These are phyloP conservation scores for Aphelidium insulamus DNA, from an alignment of 371 early-diverging fungal species.

Conservation along the genomic window DNA sequence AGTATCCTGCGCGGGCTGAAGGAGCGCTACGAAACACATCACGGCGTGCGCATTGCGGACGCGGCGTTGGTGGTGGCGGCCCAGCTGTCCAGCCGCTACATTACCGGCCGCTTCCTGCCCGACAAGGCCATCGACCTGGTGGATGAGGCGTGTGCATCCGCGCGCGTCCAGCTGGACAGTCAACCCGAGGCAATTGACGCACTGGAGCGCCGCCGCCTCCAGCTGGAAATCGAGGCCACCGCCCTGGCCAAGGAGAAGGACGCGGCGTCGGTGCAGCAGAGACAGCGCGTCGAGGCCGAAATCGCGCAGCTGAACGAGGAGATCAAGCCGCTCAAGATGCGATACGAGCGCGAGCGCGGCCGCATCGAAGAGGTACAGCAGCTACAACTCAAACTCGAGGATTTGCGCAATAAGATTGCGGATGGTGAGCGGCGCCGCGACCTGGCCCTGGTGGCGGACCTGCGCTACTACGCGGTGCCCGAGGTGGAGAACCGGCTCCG, in stretches of 20 bases:
- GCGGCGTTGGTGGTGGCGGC: constrained; percentile 54
- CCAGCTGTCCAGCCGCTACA: constrained; percentile 46
- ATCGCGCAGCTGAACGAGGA: constrained; percentile 58
- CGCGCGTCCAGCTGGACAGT: constrained; percentile 80
- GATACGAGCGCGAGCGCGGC: constrained; percentile 60
- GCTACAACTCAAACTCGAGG: constrained; percentile 67
- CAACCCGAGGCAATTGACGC: constrained; percentile 89
- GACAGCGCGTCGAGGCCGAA: constrained; percentile 54
- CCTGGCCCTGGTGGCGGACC: constrained; percentile 35
- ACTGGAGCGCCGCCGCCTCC: constrained; percentile 63
- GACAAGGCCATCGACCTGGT: constrained; percentile 72
- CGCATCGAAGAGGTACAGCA: constrained; percentile 65
- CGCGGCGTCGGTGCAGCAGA: constrained; percentile 39
- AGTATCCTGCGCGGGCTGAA: constrained; percentile 60
- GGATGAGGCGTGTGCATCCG: constrained; percentile 82
- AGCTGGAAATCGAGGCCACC: constrained; percentile 84
- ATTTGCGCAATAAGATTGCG: constrained; percentile 50
- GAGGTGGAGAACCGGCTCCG: constrained; percentile 27
- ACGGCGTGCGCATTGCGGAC: constrained; percentile 53
- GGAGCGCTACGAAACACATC: constrained; percentile 48
- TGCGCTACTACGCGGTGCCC: constrained; percentile 48
- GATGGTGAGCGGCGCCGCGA: constrained; percentile 56
- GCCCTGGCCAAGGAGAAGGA: constrained; percentile 83
- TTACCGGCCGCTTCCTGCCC: constrained; percentile 53
- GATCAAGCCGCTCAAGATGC: constrained; percentile 62